Conservation (phyloP, 129 eudicot species). For the Silybum marianum region DNA sequence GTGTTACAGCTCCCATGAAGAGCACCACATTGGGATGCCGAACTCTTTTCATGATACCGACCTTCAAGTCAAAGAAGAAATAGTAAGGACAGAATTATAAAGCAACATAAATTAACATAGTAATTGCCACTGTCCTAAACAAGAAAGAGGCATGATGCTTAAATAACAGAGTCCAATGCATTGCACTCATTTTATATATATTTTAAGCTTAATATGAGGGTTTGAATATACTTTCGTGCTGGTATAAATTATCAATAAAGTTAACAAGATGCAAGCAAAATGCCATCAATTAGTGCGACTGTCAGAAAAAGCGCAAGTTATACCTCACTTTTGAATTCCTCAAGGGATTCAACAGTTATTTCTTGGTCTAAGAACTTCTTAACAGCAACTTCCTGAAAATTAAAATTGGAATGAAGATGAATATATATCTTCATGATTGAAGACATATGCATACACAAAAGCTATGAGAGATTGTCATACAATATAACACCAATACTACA, state of each 20-base stretch:
- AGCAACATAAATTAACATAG: neutral
- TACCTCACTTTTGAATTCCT: conserved; percentile 95
- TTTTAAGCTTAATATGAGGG: neutral
- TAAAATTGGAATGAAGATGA: conserved; percentile 9
- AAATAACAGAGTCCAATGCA: too few relatives aligned
- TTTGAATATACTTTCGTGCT: neutral
- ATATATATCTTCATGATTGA: conserved; percentile 16
- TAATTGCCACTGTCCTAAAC: too few relatives aligned
- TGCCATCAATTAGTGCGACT: neutral
- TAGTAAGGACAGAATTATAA: conserved; percentile 4
- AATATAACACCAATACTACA: neutral
- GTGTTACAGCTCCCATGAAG: conserved; percentile 96
- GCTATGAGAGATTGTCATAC: too few relatives aligned
- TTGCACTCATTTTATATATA: neutral
- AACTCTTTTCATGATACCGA: conserved; percentile 82
- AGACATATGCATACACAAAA: too few relatives aligned
- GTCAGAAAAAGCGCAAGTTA: conserved; percentile 17
- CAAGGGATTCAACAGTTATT: conserved; percentile 79
- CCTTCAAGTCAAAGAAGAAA: conserved; percentile 51
- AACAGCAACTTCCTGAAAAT: conserved; percentile 91
- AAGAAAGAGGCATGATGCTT: too few relatives aligned
- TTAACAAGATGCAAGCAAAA: conserved; percentile 4
- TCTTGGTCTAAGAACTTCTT: conserved; percentile 91
- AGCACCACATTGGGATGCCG: conserved; percentile 96
- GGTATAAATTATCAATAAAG: neutral